Conservation (phyloP, 1,139 yeast species). For the Yamadazyma triangularis region DNA sequence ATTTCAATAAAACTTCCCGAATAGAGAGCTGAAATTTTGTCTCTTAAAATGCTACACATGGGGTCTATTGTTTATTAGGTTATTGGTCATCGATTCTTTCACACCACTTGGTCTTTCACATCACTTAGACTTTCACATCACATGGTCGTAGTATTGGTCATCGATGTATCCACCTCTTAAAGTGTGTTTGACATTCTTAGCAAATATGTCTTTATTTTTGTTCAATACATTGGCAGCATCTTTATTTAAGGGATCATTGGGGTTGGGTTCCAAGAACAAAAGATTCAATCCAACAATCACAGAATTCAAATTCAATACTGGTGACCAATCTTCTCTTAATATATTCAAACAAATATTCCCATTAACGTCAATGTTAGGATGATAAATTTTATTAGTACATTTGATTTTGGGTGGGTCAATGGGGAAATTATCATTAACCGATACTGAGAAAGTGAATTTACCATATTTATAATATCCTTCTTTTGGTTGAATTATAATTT, state of each 20-base stretch:
- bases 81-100: too few species aligned
- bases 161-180: constrained; percentile 74
- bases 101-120: too few species aligned
- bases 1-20: too few species aligned
- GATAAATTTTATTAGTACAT: constrained; percentile 72
- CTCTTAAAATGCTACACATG: too few species aligned
- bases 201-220: constrained; percentile 53
- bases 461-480: constrained; percentile 80
- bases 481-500: constrained; percentile 61
- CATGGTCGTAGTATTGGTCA: constrained; percentile 59
- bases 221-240: constrained; percentile 78
- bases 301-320: constrained; percentile 78
- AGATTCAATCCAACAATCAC: constrained; percentile 83
- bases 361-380: constrained; percentile 86
- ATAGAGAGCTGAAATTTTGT: too few species aligned
- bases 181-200: constrained; percentile 51
- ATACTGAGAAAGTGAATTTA: constrained; percentile 58
- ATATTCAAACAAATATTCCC: constrained; percentile 93
- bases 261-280: constrained; percentile 84
- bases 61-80: too few species aligned
- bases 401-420: constrained; percentile 88
- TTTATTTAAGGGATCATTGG: constrained; percentile 88
- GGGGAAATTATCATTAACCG: constrained; percentile 71
- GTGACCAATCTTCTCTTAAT: constrained; percentile 93
- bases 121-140: too few species aligned